phyloP scores from a whole-genome alignment of 1,284 basidiomycete genomes.

The Earliella scabrosa region DNA sequence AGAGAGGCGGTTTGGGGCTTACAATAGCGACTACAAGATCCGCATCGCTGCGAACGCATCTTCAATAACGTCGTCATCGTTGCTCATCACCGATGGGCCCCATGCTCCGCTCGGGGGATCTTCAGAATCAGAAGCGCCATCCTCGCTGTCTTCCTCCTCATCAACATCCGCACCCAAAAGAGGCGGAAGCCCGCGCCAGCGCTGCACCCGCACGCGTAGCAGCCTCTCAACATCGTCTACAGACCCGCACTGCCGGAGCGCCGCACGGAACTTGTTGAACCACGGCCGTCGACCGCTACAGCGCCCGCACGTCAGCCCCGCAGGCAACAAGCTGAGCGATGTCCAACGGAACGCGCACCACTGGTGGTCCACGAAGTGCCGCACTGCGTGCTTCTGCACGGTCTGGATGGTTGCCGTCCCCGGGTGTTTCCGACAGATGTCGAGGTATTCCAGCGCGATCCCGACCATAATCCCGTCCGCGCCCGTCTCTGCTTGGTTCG shows the following conservation, averaged over 20 bases:
- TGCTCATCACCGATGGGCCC: no score
- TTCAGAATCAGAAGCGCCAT: neutral
- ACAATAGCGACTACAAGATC: neutral
- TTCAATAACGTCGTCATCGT: neutral
- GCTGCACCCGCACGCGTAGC: constrained; percentile 48
- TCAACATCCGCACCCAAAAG: constrained; percentile 3
- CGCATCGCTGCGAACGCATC: neutral
- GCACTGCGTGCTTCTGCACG: constrained; percentile 61
- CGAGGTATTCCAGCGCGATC: constrained; percentile 67
- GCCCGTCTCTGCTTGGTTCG: constrained; percentile 58
- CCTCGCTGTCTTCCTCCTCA: neutral
- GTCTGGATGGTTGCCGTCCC: constrained; percentile 50
- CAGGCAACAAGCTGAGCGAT: no score
- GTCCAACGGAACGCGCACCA: constrained; percentile 43
- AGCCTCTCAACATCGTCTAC: constrained; percentile 52
- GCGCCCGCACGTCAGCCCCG: no score
- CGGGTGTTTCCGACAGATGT: constrained; percentile 52
- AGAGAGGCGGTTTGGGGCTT: neutral
- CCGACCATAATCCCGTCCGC: constrained; percentile 82
- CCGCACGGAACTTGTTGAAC: constrained; percentile 57
- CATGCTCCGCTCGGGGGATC: no score
- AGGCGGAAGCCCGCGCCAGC: constrained; percentile 51
- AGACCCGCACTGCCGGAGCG: constrained; percentile 44
- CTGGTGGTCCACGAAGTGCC: constrained; percentile 65
- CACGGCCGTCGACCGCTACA: constrained; percentile 54